Conservation (phyloP, 345 rosid genomes). For the Lepidium aucheri region DNA sequence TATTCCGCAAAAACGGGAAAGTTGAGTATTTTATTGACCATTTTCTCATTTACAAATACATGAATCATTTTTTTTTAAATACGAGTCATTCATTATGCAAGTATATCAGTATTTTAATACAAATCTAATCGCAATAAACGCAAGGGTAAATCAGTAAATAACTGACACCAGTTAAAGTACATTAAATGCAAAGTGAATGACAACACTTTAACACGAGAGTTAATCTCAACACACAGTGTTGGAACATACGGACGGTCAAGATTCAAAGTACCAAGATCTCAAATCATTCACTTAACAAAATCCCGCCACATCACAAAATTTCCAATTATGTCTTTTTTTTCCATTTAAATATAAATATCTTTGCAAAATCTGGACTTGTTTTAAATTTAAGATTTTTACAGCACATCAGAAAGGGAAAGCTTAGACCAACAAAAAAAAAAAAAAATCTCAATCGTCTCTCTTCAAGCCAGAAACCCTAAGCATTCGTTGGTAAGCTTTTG, state of each 20-base stretch:
- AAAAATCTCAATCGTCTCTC: conserved; percentile 7
- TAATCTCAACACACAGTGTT: neutral
- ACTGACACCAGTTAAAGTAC: neutral
- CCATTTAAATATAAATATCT: neutral
- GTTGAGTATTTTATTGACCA: too few species aligned
- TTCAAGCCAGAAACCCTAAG: conserved; percentile 29
- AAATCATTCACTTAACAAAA: neutral
- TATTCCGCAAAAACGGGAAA: too few species aligned
- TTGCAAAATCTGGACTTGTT: neutral
- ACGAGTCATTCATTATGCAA: too few species aligned
- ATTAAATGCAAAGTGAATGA: neutral
- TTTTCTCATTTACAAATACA: too few species aligned
- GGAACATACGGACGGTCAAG: neutral
- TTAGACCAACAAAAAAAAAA: neutral
- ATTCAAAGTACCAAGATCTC: neutral
- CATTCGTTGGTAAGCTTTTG: neutral
- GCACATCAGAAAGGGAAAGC: neutral
- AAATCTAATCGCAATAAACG: too few species aligned
- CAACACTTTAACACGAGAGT: neutral
- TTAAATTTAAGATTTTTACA: neutral
- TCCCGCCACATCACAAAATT: neutral
- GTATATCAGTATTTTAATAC: too few species aligned
- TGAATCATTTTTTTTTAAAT: too few species aligned
- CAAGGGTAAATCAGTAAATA: neutral
- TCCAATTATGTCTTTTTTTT: neutral